Base-by-base conservation (phyloP, 164 flowering plant species). In the Protea cynaroides region DNA sequence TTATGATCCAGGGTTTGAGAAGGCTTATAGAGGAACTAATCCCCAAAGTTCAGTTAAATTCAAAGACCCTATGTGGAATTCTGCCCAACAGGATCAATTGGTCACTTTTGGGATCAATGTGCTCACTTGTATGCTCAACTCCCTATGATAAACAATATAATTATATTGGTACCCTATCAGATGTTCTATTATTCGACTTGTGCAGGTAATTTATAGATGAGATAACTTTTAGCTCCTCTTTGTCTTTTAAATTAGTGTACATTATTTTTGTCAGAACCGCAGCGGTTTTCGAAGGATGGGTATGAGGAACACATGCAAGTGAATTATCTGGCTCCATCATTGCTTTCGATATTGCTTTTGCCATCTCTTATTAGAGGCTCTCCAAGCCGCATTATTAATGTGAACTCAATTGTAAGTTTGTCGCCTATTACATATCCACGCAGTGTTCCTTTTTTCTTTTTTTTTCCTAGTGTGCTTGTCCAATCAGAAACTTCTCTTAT, bases 221-320 rank as follows among this genome's bases (percentile, higher is more conserved):
- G 51, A 8, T 47, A 8, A n/a, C 6, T 23, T 17, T 25, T 25
- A 46, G 49, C 10, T 24, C 13, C 13, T 50, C 24, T 40, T 18
- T 37, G 1, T 43, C 36, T 54, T 25, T 57, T 59, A 44, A 34
- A 56, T 58, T 38, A 15, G 22, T 44, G 47, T 36, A 10, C 38
- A 62, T 67, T 64, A 25, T 57, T n/a, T 53, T 64, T 65, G 11
- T 62, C 71, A 84, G 89, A 84, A 71, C 90, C 96, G 47, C 99
- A 94, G 66, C 85, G 79, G 46, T 84, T 94, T 69, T 91, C 99
- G 47, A 85, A 84, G 72, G 91, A 94, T 74, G 96, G 92, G 13
- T 77, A 91, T 77, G 99, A 94, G 81, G 85, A 79, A 65, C 99
- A 94, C 70, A 71, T 94, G 90, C 99, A 94, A 86, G 99, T 94